Base-by-base conservation (phyloP, 768 basidiomycete species). In the Podaxis sp. region DNA sequence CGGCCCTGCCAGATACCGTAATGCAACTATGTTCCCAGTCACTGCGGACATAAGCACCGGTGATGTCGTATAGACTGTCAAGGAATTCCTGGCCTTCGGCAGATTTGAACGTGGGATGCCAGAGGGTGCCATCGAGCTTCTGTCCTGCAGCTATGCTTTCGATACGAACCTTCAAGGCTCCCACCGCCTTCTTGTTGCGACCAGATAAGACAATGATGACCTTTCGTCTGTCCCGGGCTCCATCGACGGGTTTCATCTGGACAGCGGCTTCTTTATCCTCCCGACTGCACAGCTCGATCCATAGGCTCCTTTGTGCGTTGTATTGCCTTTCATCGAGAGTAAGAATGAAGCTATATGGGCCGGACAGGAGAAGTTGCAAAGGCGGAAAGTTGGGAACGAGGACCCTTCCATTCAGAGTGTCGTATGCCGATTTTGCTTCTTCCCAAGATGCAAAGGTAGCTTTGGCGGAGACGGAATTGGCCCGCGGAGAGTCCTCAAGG, bases 141-240 rank as follows among this genome's bases (percentile, higher is more conserved):
- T 83, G 80, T 4, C 87, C 87, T 24, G 75, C 76, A 2, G 78
- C 80, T 40, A 88, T 68, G 55, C 74, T 80, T 69, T 88, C 87
- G 0, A 85, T 82, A 55, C 85, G 74, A 12, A 87, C 86, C 72
- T 87, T 88, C 63, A 88, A 67, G 4, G 79, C 75, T 1, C 87
- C 87, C 1, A 82, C 77, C 1, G 79, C 79, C 65, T 82, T 80
- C 71, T 83, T 82, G 56, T 82, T 80, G 15, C 81, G 75, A 0
- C 87, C 86, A 1, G 74, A 66, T 17, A 87, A 75, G 4, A 72
- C 77, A 41, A 87, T 75, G 15, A 74, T 70, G 46, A 81, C 75
- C 8, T 54, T 64, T 12, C 66, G 66, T 10, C 65, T 67, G 2
- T 66, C 40, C 13, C 13, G 62, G 36, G 2, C 62, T 56, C 3